Percentiles rank a stretch among this genome's conserved stretches.
Conservation (phyloP, 176 grass and related monocot species). For the Juncus inflexus region DNA sequence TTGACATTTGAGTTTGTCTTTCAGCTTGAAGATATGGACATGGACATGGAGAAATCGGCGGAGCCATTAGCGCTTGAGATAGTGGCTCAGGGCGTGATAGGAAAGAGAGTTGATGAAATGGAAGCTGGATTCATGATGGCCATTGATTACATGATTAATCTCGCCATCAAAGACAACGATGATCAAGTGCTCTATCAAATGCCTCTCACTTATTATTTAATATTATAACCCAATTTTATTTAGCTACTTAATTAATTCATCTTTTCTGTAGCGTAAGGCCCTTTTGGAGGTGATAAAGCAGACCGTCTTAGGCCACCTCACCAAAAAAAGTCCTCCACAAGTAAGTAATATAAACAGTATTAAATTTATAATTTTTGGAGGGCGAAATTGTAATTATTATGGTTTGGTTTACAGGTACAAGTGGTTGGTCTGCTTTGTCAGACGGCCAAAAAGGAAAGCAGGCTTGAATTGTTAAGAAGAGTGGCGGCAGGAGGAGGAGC, state of each 20-base stretch:
- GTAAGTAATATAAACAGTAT: slow-evolving; percentile 41
- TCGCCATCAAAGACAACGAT: slow-evolving; percentile 68
- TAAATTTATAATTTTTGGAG: no score
- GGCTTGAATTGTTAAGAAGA: slow-evolving; percentile 72
- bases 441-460: slow-evolving; percentile 86
- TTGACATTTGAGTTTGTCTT: background rate
- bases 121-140: slow-evolving; percentile 91
- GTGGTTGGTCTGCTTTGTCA: slow-evolving; percentile 97
- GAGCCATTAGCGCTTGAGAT: slow-evolving; percentile 69
- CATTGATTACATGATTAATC: slow-evolving; percentile 92
- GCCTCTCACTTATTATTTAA: background rate
- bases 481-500: slow-evolving; percentile 92
- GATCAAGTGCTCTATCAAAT: slow-evolving; percentile 55
- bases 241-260: background rate
- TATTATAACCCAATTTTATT: background rate
- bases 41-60: slow-evolving; percentile 65
- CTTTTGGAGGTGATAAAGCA: slow-evolving; percentile 88
- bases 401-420: slow-evolving; percentile 55
- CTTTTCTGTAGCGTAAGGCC: slow-evolving; percentile 63
- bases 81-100: slow-evolving; percentile 80
- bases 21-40: slow-evolving; percentile 91
- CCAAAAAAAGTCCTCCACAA: slow-evolving; percentile 89
- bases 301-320: slow-evolving; percentile 86
- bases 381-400: no score
- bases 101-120: slow-evolving; percentile 97